Evolutionary conservation across 495 filamentous ascomycete genomes (phyloP), one percentile per base, ranked within the genome.

Genomic region (Lasiosphaeris hirsuta): DNA sequence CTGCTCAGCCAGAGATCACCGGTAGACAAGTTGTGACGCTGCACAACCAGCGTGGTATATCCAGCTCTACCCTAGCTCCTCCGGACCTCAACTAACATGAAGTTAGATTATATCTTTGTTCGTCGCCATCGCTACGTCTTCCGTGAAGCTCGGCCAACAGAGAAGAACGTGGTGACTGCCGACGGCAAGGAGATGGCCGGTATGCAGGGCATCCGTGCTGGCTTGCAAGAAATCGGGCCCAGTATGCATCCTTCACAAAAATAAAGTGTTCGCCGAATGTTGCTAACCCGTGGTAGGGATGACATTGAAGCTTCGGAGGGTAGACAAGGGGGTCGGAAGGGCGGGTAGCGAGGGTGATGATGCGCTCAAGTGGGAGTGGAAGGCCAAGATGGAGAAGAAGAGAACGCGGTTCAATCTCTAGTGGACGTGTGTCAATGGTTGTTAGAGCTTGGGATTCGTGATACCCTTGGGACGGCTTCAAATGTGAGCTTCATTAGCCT

Each of bases 391-490:
- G 87, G 94, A 98, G 77, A 97, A 96, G 77, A 71, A 86, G 73
- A 79, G 94, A 65, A 98, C 92, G 56, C 87, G 87, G 74, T 98
- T 97, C 71, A 90, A 93, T 69, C 79, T 97, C 54, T 97, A 77
- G 17, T 17, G 7, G 13, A 0, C 17, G 45, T 67, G 17, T 11
- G 38, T 14, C 18, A 35, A 54, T 15, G 23, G 51, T 42, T 33
- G 52, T 36, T 11, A 6, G 23, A 30, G 5, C 23, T 30, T 36
- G 19, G 19, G 51, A 38, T 36, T 46, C 14, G 38, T 57, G 53
- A 60, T 60, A 51, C 58, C 58, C 52, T 46, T 40, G 15, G 37
- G 49, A 38, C 23, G 10, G 10, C 13, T 19, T 30, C 23, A 14
- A 23, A 40, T 18, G 33, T 40, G 35, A 30, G 23, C 23, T 30